Evolutionary conservation across 2,329 filamentous ascomycete genomes (phyloP).

Genomic region (Pseudocercospora fijiensis): DNA sequence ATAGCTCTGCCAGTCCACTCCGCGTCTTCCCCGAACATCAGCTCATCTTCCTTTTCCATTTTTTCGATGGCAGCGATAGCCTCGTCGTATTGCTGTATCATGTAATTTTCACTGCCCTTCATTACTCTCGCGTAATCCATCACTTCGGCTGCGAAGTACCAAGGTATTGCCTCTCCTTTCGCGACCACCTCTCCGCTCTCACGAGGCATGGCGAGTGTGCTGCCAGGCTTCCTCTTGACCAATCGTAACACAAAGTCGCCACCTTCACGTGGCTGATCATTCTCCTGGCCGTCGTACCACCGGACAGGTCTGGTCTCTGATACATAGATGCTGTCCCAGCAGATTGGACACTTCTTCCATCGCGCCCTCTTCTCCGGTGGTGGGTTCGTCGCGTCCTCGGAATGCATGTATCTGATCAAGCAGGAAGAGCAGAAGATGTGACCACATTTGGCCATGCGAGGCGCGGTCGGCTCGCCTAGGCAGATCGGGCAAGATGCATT

Average conservation of each 20-base stretch:
- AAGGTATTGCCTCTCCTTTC: conserved; percentile 76
- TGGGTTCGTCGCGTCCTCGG: conserved; percentile 67
- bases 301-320: conserved; percentile 84
- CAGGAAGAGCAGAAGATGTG: conserved; percentile 97
- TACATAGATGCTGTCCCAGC: conserved; percentile 90
- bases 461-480: conserved; percentile 85
- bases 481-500: conserved; percentile 90
- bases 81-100: conserved; percentile 73
- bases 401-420: conserved; percentile 92
- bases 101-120: conserved; percentile 88
- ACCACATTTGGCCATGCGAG: conserved; percentile 94
- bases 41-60: conserved; percentile 84
- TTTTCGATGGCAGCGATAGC: conserved; percentile 72
- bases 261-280: conserved; percentile 73
- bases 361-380: conserved; percentile 66
- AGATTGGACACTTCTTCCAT: conserved; percentile 96
- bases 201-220: conserved; percentile 81
- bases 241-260: conserved; percentile 86
- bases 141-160: conserved; percentile 92
- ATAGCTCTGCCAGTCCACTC: conserved; percentile 89
- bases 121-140: conserved; percentile 93
- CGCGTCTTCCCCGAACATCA: conserved; percentile 88
- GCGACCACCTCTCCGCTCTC: conserved; percentile 72
- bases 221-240: conserved; percentile 75
- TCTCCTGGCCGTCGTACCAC: conserved; percentile 88